phyloP scores from a whole-genome alignment of 2,329 filamentous ascomycete genomes.

The Aspergillus tubingensis region DNA sequence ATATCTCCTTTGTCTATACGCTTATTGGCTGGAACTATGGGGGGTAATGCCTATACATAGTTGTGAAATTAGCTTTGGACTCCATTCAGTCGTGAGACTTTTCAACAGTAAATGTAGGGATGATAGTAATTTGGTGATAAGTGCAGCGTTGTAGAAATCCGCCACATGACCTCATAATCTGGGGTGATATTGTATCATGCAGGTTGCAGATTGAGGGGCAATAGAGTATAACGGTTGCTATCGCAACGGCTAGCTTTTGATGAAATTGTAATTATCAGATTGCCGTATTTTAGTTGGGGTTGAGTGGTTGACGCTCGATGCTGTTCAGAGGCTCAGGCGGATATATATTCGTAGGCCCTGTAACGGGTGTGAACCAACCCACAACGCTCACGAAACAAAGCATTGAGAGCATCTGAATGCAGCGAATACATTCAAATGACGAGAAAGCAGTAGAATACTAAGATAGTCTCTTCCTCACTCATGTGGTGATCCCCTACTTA shows the following conservation, averaged over 20 bases:
- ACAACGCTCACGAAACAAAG: neutral
- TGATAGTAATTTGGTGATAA: too few relatives aligned
- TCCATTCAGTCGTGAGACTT: neutral
- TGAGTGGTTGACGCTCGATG: neutral
- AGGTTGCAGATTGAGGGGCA: neutral
- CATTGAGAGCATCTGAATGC: too few relatives aligned
- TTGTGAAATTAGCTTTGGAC: slow-evolving; percentile 17
- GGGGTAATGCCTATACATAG: slow-evolving; percentile 18
- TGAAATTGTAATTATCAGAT: neutral
- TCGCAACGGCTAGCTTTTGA: neutral
- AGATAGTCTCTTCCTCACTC: too few relatives aligned
- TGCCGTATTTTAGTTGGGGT: neutral
- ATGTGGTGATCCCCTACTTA: neutral
- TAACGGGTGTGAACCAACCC: neutral
- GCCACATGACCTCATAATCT: neutral
- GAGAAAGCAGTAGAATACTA: too few relatives aligned
- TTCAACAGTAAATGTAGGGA: too few relatives aligned
- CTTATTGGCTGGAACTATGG: slow-evolving; percentile 4
- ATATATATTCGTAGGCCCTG: neutral
- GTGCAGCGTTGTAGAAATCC: neutral
- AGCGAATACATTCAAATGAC: too few relatives aligned
- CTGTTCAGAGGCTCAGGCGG: neutral
- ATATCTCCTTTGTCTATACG: slow-evolving; percentile 23
- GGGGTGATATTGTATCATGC: too few relatives aligned
- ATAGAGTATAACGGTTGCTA: neutral